Conservation (phyloP, 2,329 filamentous ascomycete genomes). For the Botryotinia convoluta region DNA sequence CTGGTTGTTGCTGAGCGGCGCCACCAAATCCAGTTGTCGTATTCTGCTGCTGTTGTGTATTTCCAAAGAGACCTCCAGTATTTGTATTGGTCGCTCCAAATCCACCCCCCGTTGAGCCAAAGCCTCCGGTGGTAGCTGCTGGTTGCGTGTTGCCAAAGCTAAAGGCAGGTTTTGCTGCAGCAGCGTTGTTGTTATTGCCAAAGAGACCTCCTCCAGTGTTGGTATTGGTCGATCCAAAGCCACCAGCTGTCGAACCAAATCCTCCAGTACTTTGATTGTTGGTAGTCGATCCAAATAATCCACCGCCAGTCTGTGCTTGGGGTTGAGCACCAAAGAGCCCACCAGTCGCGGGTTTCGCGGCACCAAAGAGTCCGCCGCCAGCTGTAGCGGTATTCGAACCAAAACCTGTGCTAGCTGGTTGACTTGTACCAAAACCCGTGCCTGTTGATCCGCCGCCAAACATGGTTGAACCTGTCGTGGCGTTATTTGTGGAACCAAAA, state of each 20-base stretch:
- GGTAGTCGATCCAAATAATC: constrained; percentile 28
- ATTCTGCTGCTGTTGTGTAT: constrained; percentile 34
- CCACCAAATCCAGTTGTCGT: constrained; percentile 39
- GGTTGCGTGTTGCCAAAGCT: constrained; percentile 33
- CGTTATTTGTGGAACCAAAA: constrained; percentile 32
- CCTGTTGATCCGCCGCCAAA: constrained; percentile 43
- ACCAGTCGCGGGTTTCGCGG: constrained; percentile 39
- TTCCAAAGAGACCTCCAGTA: constrained; percentile 42
- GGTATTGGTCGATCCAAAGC: constrained; percentile 36
- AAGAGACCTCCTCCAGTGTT: constrained; percentile 33
- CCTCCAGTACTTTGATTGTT: constrained; percentile 37
- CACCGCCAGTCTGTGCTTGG: constrained; percentile 27
- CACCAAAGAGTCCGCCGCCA: constrained; percentile 44
- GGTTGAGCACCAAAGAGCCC: constrained; percentile 44
- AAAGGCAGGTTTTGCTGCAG: constrained; percentile 42
- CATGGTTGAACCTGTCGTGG: constrained; percentile 39
- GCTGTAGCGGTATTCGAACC: constrained; percentile 42
- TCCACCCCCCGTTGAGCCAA: constrained; percentile 32
- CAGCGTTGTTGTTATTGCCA: constrained; percentile 36
- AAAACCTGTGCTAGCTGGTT: constrained; percentile 47
- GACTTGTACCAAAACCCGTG: constrained; percentile 47
- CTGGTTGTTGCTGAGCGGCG: constrained; percentile 42
- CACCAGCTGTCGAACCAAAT: constrained; percentile 41
- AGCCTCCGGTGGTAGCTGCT: constrained; percentile 29
- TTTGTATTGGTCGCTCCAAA: constrained; percentile 27